Conservation (phyloP, 2,329 filamentous ascomycete species). For the Talaromyces amestolkiae region DNA sequence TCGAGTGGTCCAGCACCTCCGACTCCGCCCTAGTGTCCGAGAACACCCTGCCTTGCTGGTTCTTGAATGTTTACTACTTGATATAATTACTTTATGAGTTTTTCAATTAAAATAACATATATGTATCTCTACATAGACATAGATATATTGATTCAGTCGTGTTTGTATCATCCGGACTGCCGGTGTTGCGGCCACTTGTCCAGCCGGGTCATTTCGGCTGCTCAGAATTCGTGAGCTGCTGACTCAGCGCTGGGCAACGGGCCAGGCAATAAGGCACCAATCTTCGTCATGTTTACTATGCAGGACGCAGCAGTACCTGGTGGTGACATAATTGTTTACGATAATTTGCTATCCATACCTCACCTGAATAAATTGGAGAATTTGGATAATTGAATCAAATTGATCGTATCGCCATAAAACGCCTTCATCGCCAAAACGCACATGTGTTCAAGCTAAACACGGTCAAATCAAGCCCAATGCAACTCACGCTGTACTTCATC, state of each 20-base stretch:
- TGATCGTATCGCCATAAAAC: not conserved
- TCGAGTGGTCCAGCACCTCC: conserved; percentile 36
- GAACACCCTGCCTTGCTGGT: not conserved
- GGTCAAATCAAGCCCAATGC: not conserved
- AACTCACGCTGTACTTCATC: not conserved
- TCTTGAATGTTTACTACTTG: too few species aligned
- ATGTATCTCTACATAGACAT: not conserved
- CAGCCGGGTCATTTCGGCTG: conserved; percentile 16
- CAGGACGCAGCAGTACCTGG: too few species aligned
- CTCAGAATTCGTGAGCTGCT: conserved; percentile 9
- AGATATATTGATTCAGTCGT: not conserved
- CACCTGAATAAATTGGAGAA: not conserved
- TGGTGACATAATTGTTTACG: not conserved
- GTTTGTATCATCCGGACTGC: not conserved
- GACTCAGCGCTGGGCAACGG: conserved; percentile 10
- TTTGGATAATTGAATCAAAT: not conserved
- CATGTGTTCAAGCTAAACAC: not conserved
- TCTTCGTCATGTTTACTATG: not conserved
- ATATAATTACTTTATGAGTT: too few species aligned
- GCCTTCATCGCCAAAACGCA: not conserved
- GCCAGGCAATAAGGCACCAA: conserved; percentile 2
- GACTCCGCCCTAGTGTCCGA: conserved; percentile 30
- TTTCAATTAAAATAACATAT: not conserved
- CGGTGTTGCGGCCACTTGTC: conserved; percentile 18
- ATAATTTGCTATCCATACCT: not conserved